phyloP scores from a whole-genome alignment of 129 eudicot species.

The Solidago caesia region DNA sequence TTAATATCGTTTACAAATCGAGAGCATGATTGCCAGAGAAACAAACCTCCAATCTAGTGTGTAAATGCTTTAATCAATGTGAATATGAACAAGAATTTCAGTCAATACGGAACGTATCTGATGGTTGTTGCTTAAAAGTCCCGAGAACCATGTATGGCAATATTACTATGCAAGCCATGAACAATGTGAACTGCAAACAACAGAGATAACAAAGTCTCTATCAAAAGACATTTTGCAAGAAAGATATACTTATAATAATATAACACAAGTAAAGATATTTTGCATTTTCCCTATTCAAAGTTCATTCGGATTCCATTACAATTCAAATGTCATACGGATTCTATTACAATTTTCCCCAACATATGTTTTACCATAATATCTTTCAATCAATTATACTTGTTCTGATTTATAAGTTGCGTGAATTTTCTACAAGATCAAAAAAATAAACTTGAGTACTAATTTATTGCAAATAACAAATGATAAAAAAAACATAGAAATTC shows the following conservation, averaged over 20 bases:
- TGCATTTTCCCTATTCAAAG: too few relatives aligned
- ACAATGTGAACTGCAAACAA: slow-evolving; percentile 68
- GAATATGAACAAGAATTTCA: slow-evolving; percentile 41
- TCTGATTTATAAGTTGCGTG: background rate
- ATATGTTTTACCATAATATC: too few relatives aligned
- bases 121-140: slow-evolving; percentile 51
- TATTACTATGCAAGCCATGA: slow-evolving; percentile 89
- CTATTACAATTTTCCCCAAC: too few relatives aligned
- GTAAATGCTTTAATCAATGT: slow-evolving; percentile 26
- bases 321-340: too few relatives aligned
- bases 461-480: background rate
- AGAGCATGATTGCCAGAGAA: slow-evolving; percentile 26
- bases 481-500: background rate
- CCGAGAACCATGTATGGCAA: slow-evolving; percentile 70
- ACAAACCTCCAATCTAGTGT: slow-evolving; percentile 23
- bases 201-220: background rate
- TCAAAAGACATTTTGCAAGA: background rate
- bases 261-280: too few relatives aligned
- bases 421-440: too few relatives aligned
- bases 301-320: too few relatives aligned
- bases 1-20: slow-evolving; percentile 36
- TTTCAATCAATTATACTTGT: background rate
- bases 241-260: too few relatives aligned
- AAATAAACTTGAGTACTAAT: too few relatives aligned
- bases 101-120: slow-evolving; percentile 69